These are phyloP conservation scores for Sporothrix mexicana DNA, from an alignment of 2,329 filamentous ascomycete genomes.

Conservation along the genomic window DNA sequence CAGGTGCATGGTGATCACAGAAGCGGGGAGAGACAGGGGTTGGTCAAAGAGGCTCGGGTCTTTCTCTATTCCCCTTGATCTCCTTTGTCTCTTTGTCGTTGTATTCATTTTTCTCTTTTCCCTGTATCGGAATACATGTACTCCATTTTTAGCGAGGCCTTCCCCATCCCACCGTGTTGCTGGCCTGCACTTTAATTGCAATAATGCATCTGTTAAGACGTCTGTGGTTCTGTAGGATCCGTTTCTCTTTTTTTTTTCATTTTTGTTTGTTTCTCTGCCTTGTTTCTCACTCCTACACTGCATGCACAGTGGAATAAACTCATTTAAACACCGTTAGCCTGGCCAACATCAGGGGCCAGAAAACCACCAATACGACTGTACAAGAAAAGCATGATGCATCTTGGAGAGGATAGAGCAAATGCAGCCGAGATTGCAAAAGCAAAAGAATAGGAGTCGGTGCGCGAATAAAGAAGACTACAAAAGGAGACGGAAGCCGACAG, in stretches of 20 bases:
- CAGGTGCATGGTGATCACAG: conserved; percentile 1
- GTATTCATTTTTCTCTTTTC: background rate
- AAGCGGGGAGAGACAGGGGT: conserved; percentile 6
- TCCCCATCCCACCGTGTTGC: conserved; percentile 12
- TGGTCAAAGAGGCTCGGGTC: background rate
- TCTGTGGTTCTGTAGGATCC: conserved; percentile 1
- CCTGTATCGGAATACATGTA: too few relatives aligned
- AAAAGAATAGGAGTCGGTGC: conserved; percentile 2
- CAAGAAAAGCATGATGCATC: conserved; percentile 6
- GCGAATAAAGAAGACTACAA: conserved; percentile 6
- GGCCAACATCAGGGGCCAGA: conserved; percentile 4
- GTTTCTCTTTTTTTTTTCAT: background rate
- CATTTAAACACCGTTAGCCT: conserved; percentile 15
- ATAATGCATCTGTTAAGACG: conserved; percentile 20
- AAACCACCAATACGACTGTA: background rate
- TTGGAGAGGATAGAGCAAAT: background rate
- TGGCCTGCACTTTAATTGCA: conserved; percentile 12
- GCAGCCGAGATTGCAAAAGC: conserved; percentile 18
- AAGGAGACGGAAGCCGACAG: background rate
- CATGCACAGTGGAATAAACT: conserved; percentile 20
- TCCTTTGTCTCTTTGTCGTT: background rate
- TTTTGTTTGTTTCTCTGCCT: conserved; percentile 9
- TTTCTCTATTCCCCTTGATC: background rate
- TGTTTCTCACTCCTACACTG: conserved; percentile 15
- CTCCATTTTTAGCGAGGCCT: background rate